phyloP scores from a whole-genome alignment of 116 monocot species.

The Cymodocea nodosa region DNA sequence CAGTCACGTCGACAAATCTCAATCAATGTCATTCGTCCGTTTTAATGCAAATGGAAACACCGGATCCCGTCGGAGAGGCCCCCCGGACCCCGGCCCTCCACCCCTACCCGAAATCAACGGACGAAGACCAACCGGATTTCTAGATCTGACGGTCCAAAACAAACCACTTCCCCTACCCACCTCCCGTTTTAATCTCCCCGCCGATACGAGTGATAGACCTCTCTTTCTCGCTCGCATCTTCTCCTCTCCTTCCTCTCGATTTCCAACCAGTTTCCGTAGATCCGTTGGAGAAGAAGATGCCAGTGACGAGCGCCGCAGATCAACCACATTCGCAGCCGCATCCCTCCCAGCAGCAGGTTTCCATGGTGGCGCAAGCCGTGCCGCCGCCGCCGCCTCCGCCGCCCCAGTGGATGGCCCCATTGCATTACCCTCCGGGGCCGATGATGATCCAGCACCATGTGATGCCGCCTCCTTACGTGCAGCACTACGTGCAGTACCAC shows the following conservation, averaged over 20 bases:
- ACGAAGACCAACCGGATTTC: neutral
- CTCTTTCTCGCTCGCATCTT: neutral
- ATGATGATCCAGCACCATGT: conserved; percentile 27
- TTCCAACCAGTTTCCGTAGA: neutral
- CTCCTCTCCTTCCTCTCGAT: neutral
- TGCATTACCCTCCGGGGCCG: conserved; percentile 19
- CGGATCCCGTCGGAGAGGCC: too few species aligned
- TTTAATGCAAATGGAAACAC: too few species aligned
- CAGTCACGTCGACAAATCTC: too few species aligned
- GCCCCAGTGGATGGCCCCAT: conserved; percentile 16
- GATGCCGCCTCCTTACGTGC: conserved; percentile 36
- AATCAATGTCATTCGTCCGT: too few species aligned
- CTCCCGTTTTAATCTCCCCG: conserved; percentile 6
- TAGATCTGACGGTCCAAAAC: conserved; percentile 8
- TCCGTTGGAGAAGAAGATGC: conserved; percentile 2
- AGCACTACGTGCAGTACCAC: conserved; percentile 19
- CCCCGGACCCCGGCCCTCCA: too few species aligned
- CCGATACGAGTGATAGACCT: neutral
- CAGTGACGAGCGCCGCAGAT: conserved; percentile 8
- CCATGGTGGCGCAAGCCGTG: neutral
- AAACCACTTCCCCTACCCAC: conserved; percentile 5
- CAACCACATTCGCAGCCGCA: neutral
- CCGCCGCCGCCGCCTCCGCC: conserved; percentile 2
- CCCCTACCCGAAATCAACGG: neutral
- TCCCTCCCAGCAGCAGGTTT: conserved; percentile 3